Evolutionary conservation across 805 yeast species (phyloP), one percentile per base, ranked within the genome.

Genomic region (Millerozyma acaciae): DNA sequence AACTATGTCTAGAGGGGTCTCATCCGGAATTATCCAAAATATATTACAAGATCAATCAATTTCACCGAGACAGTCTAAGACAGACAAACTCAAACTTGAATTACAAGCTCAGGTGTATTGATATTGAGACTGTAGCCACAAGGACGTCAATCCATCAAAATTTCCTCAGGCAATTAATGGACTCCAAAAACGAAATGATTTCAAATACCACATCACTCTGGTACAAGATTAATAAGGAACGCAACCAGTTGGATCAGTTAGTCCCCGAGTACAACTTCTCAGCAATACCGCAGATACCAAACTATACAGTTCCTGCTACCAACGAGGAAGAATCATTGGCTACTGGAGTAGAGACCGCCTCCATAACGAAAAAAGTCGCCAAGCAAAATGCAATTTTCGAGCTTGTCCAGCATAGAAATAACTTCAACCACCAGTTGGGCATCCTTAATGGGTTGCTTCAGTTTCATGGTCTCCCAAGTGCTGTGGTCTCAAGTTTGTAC

Each of bases 191-290:
- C 33, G 65, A 71, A 16, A 69, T 86, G 65, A 70, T 90, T 30
- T 68, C 75, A 38, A 70, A 76, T 6, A 84, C 95, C 4, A 89
- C 97, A 5, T 75, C 82, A 25, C 72, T 77, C 42, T 93, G 97
- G 97, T 90, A 90, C 63, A 81, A 84, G 44, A 84, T 89, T 50
- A 89, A 88, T 58, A 78, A 81, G 48, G 97, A 93, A 55, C 72
- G 97, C 47, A 72, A 94, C 42, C 78, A 78, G 28, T 72, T 86
- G 76, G 96, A 87, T 54, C 73, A 75, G 42, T 47, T 77, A 32
- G 78, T 74, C 13, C 65, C 78, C 5, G 75, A 72, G 56, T 76
- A 45, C 73, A 76, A 64, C 37, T 74, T 48, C 38, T 26, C 56
- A 5, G 71, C 71, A 4, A 43, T 65, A n/a, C 73, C 73, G 6